These are phyloP conservation scores for Mucor indicus DNA, from an alignment of 371 early-diverging fungal species.

Conservation along the genomic window DNA sequence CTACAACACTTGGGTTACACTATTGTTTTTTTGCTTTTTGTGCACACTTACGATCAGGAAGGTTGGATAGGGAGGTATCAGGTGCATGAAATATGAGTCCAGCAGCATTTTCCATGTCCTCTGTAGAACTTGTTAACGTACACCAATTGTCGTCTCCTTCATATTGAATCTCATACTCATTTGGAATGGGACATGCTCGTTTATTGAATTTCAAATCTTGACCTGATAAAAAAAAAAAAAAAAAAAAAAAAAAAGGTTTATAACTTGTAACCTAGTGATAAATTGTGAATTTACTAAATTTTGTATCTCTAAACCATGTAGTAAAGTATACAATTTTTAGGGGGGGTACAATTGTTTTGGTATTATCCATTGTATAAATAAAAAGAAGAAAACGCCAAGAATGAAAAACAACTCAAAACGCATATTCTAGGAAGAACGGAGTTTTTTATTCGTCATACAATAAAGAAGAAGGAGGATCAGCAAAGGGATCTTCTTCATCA, in stretches of 20 bases:
- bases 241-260: not conserved
- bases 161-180: conserved; percentile 11
- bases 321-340: conserved; percentile 35
- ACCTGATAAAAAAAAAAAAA: not conserved
- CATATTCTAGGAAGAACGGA: too few relatives aligned
- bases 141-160: conserved; percentile 23
- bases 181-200: conserved; percentile 27
- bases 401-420: too few relatives aligned
- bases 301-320: conserved; percentile 17
- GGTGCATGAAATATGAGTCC: conserved; percentile 35
- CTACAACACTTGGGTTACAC: conserved; percentile 12
- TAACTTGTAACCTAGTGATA: not conserved
- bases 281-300: conserved; percentile 10
- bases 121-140: conserved; percentile 20
- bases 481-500: too few relatives aligned
- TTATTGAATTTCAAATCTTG: conserved; percentile 1
- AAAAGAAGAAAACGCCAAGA: too few relatives aligned
- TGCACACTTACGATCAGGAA: conserved; percentile 29
- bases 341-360: too few relatives aligned
- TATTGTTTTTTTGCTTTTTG: too few relatives aligned
- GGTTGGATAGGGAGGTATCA: conserved; percentile 11
- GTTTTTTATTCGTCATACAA: too few relatives aligned
- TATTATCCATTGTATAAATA: too few relatives aligned
- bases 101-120: conserved; percentile 19
- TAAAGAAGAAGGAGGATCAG: too few relatives aligned